Conservation (phyloP, 1,284 basidiomycete species). For the Malassezia japonica region DNA sequence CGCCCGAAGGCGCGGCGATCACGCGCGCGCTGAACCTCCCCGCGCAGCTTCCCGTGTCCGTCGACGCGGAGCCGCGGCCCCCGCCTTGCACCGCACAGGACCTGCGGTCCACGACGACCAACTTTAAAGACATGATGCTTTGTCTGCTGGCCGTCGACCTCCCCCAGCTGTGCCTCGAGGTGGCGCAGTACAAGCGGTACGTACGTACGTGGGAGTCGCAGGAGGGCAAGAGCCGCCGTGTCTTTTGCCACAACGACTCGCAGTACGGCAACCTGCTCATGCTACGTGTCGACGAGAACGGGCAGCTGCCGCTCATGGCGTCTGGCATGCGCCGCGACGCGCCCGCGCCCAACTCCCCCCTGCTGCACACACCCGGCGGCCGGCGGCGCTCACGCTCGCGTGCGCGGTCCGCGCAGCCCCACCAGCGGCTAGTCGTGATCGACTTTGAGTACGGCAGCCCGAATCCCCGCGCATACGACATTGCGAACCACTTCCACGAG, state of each 20-base stretch:
- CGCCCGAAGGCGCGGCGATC: slow-evolving; percentile 31
- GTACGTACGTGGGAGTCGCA: slow-evolving; percentile 34
- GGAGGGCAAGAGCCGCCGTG: slow-evolving; percentile 34
- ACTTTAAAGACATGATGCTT: slow-evolving; percentile 28
- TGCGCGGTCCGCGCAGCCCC: slow-evolving; percentile 17
- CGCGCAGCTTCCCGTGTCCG: slow-evolving; percentile 13
- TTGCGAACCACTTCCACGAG: slow-evolving; percentile 46
- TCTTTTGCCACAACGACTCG: slow-evolving; percentile 44
- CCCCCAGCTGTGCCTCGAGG: slow-evolving; percentile 23
- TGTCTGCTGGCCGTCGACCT: slow-evolving; percentile 36
- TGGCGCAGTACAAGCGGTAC: slow-evolving; percentile 37
- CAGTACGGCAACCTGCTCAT: slow-evolving; percentile 43
- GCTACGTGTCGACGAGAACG: slow-evolving; percentile 21
- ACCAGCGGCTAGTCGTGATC: slow-evolving; percentile 43
- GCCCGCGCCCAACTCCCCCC: background rate
- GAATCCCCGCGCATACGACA: slow-evolving; percentile 40
- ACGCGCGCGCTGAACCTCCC: slow-evolving; percentile 25
- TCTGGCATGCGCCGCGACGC: slow-evolving; percentile 12
- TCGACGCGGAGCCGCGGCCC: background rate
- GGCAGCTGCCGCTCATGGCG: slow-evolving; percentile 13
- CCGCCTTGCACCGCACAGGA: background rate
- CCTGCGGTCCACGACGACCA: slow-evolving; percentile 17
- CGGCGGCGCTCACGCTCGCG: slow-evolving; percentile 15
- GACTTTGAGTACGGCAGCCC: slow-evolving; percentile 44
- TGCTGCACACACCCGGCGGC: background rate